Evolutionary conservation across 2,329 filamentous ascomycete species (phyloP).

Genomic region (Dactylellina leptospora): DNA sequence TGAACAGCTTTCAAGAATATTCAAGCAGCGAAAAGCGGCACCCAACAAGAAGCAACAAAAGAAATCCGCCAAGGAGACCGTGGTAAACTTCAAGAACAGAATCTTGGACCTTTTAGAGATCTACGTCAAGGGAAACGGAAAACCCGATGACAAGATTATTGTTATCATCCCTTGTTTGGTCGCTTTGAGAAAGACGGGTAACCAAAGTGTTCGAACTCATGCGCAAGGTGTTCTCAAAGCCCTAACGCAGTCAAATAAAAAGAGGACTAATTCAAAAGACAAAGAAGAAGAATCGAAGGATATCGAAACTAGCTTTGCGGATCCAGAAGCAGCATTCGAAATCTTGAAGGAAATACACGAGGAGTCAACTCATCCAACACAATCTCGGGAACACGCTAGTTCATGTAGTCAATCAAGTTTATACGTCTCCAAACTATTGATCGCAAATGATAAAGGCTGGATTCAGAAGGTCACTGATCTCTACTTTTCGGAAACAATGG

Average conservation of each 20-base stretch:
- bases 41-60: constrained; percentile 79
- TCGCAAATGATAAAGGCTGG: constrained; percentile 26
- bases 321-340: constrained; percentile 32
- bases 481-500: constrained; percentile 45
- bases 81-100: constrained; percentile 93
- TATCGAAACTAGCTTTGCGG: constrained; percentile 1
- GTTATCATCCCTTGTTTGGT: constrained; percentile 43
- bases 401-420: constrained; percentile 48
- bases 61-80: constrained; percentile 85
- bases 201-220: constrained; percentile 22
- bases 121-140: constrained; percentile 77
- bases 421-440: constrained; percentile 34
- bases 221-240: constrained; percentile 36
- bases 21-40: constrained; percentile 76
- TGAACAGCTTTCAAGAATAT: constrained; percentile 81
- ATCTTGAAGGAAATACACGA: constrained; percentile 28
- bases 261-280: constrained; percentile 29
- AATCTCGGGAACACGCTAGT: constrained; percentile 33
- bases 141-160: constrained; percentile 21
- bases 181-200: constrained; percentile 34
- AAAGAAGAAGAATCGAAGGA: constrained; percentile 34
- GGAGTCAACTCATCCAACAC: constrained; percentile 22
- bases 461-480: constrained; percentile 23
- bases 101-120: constrained; percentile 87
- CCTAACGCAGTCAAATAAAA: constrained; percentile 35